These are phyloP conservation scores for Colletotrichum godetiae DNA, from an alignment of 2,329 filamentous ascomycete genomes.

Conservation along the genomic window DNA sequence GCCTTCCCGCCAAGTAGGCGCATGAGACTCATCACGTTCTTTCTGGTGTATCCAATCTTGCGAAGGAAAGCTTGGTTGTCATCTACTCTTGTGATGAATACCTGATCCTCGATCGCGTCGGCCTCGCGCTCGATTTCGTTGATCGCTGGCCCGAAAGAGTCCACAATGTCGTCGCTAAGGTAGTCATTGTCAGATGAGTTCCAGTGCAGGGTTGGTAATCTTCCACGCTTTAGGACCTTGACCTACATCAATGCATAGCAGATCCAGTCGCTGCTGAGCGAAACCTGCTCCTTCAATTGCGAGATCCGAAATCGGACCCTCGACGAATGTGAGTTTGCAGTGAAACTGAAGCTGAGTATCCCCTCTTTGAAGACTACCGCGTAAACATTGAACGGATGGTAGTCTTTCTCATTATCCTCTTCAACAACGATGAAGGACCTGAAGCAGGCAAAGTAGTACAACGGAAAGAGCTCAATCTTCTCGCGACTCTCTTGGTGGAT, in stretches of 20 bases:
- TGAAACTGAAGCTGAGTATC: constrained; percentile 93
- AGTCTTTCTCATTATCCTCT: constrained; percentile 82
- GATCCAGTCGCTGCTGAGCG: constrained; percentile 96
- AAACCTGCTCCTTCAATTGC: constrained; percentile 92
- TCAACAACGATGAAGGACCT: constrained; percentile 86
- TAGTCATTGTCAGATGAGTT: not conserved
- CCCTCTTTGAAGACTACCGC: constrained; percentile 97
- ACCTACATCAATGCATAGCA: constrained; percentile 96
- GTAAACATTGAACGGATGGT: constrained; percentile 96
- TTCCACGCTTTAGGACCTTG: not conserved
- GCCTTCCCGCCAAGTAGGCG: constrained; percentile 95
- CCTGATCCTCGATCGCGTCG: constrained; percentile 93
- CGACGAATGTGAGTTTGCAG: constrained; percentile 84
- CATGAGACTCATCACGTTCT: constrained; percentile 93
- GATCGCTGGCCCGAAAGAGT: constrained; percentile 92
- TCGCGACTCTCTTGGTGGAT: constrained; percentile 94
- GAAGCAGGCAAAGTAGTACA: constrained; percentile 99
- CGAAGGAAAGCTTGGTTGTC: constrained; percentile 92
- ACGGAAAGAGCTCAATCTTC: constrained; percentile 97
- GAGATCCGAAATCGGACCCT: constrained; percentile 93
- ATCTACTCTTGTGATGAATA: constrained; percentile 90
- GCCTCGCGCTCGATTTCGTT: constrained; percentile 87
- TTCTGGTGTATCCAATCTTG: constrained; percentile 88
- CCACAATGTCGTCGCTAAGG: constrained; percentile 90
- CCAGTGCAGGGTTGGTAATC: too few relatives aligned